Evolutionary conservation across 1,284 basidiomycete genomes (phyloP).

Genomic region (Microbotryomycetes sp.): DNA sequence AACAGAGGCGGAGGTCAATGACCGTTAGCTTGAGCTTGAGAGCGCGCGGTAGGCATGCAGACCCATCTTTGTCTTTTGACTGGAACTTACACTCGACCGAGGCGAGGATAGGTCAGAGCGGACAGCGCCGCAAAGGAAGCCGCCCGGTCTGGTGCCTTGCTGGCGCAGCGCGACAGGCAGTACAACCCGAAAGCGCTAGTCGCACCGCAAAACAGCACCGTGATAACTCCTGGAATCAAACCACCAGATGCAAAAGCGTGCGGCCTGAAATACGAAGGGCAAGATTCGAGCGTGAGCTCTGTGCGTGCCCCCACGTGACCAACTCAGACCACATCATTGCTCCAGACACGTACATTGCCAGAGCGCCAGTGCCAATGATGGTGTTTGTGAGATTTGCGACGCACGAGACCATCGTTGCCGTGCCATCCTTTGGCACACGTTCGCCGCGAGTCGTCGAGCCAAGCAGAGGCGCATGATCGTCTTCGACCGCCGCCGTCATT

Average conservation of each 20-base stretch:
- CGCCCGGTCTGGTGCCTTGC: slow-evolving; percentile 61
- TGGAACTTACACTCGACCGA: slow-evolving; percentile 42
- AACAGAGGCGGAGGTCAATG: no score
- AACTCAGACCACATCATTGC: neutral
- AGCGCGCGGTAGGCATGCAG: neutral
- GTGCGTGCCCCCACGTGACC: neutral
- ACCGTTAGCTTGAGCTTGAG: slow-evolving; percentile 47
- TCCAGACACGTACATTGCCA: slow-evolving; percentile 17
- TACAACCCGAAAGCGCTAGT: slow-evolving; percentile 83
- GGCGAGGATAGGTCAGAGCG: slow-evolving; percentile 63
- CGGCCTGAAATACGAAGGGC: slow-evolving; percentile 40
- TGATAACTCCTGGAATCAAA: slow-evolving; percentile 64
- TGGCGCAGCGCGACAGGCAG: slow-evolving; percentile 78
- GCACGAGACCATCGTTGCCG: slow-evolving; percentile 16
- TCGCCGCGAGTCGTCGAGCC: neutral
- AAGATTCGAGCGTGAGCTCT: neutral
- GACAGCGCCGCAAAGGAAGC: slow-evolving; percentile 84
- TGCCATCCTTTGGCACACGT: slow-evolving; percentile 9
- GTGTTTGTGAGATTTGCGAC: slow-evolving; percentile 25
- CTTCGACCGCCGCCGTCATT: neutral
- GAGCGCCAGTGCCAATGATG: slow-evolving; percentile 10
- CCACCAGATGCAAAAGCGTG: slow-evolving; percentile 45
- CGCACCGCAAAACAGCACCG: slow-evolving; percentile 76
- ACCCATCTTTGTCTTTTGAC: neutral
- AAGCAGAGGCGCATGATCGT: slow-evolving; percentile 6